phyloP scores from a whole-genome alignment of 2,329 filamentous ascomycete species.

The Neonectria faginata region DNA sequence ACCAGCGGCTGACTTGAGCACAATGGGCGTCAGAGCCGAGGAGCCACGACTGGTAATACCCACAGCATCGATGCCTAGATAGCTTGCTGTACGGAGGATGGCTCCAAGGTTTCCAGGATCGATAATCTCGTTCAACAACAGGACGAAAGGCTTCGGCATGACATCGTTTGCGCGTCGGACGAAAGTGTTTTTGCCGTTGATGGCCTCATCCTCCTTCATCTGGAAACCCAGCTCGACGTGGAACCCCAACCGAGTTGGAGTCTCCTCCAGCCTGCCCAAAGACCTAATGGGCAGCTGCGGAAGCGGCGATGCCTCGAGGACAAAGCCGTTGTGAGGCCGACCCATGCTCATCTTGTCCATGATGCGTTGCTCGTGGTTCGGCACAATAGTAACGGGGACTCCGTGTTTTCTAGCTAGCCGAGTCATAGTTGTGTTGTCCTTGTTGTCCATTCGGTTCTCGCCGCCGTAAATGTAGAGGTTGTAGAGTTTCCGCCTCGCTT shows the following conservation, averaged over 20 bases:
- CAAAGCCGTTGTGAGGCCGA: slow-evolving; percentile 88
- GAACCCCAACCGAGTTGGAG: slow-evolving; percentile 63
- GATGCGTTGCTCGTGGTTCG: slow-evolving; percentile 70
- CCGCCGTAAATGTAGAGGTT: slow-evolving; percentile 81
- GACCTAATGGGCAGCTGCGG: slow-evolving; percentile 75
- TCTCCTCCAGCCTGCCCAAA: slow-evolving; percentile 63
- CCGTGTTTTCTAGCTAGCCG: slow-evolving; percentile 60
- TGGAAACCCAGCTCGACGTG: slow-evolving; percentile 73
- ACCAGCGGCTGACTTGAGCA: slow-evolving; percentile 88
- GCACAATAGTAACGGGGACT: slow-evolving; percentile 69
- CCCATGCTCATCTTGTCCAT: slow-evolving; percentile 87
- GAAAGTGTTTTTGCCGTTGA: slow-evolving; percentile 77
- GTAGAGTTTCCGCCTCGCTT: slow-evolving; percentile 78
- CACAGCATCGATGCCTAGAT: slow-evolving; percentile 89
- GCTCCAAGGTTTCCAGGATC: slow-evolving; percentile 93
- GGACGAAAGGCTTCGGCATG: slow-evolving; percentile 72
- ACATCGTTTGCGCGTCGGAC: slow-evolving; percentile 46
- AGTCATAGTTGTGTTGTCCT: slow-evolving; percentile 58
- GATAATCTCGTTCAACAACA: slow-evolving; percentile 80
- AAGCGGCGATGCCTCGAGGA: slow-evolving; percentile 88
- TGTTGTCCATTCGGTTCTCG: slow-evolving; percentile 63
- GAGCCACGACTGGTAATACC: slow-evolving; percentile 79
- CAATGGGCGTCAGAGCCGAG: slow-evolving; percentile 79
- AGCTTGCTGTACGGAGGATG: slow-evolving; percentile 88
- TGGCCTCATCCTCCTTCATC: slow-evolving; percentile 75